These are phyloP conservation scores for Rhodotorula sp. DNA, from an alignment of 1,284 basidiomycete genomes.

Conservation along the genomic window DNA sequence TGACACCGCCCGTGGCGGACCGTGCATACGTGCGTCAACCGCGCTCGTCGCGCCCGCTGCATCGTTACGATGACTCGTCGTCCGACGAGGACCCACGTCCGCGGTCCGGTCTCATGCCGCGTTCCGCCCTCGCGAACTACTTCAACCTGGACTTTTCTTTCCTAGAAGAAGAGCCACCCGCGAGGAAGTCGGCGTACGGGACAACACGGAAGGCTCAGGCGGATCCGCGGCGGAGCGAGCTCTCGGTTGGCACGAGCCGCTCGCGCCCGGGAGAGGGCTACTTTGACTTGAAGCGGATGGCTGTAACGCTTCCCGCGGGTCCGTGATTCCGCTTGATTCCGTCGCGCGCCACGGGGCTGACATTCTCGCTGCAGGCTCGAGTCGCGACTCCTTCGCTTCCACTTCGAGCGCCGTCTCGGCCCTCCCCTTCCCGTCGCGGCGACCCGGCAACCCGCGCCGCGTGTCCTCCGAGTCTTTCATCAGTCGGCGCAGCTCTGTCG, in stretches of 20 bases:
- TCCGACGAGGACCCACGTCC: conserved; percentile 26
- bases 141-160: conserved; percentile 40
- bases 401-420: background rate
- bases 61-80: background rate
- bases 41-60: background rate
- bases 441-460: background rate
- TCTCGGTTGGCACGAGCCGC: background rate
- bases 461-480: conserved; percentile 15
- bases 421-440: conserved; percentile 29
- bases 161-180: conserved; percentile 33
- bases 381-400: background rate
- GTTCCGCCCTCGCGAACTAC: conserved; percentile 24
- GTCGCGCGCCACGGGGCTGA: background rate
- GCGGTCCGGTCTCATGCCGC: conserved; percentile 13
- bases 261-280: conserved; percentile 1
- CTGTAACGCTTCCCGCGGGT: background rate
- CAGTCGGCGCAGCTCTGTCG: conserved; percentile 3
- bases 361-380: background rate
- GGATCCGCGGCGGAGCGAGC: background rate
- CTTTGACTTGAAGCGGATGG: conserved; percentile 3
- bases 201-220: background rate
- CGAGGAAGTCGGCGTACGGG: conserved; percentile 12
- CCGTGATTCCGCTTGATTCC: background rate
- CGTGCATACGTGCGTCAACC: background rate
- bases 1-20: background rate